Evolutionary conservation across 805 yeast species (phyloP), one percentile per base, ranked within the genome.

Genomic region (Groenewaldozyma salmanticensis): DNA sequence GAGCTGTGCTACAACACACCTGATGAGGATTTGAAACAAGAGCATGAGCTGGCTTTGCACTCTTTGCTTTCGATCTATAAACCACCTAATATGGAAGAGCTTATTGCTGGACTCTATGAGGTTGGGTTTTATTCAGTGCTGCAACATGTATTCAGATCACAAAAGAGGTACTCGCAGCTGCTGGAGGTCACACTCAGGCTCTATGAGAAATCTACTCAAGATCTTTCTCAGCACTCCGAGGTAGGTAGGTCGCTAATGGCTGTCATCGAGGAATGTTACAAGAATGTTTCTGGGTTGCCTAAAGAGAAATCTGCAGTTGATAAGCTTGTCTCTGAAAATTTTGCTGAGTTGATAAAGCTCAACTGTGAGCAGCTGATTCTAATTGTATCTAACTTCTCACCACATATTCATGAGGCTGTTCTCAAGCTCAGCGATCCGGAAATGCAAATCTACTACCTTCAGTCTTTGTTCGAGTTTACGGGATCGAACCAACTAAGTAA

Each of bases 41-140:
- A 82, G 44, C 75, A 84, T 50, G 90, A 90, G 55, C 65, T 81
- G 35, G 88, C 94, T 9, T 58, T 87, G 6, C 84, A 80, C 51
- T 72, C 86, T 36, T 56, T 92, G 15, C 55, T 90, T 1, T 74
- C 94, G 0, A 66, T 69, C 1, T 81, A 79, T 54, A 75, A 72
- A 39, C 85, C 90, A 0, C 61, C 70, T 0, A 69, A 75, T 50
- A 62, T 72, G 19, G 66, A 68, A 1, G 60, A 58, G 17, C 57
- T 85, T 33, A 57, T 78, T 5, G 67, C 67, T 15, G 64, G 70
- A 37, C 64, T 84, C 39, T 70, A 70, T 37, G 65, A 70, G 22
- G 78, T 77, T 1, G 68, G 71, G 11, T 82, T 74, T 53, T 69
- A 66, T 51, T 66, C 72, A 31, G 86, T 81, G 0, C 62, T 86